Evolutionary conservation across 2,329 filamentous ascomycete species (phyloP).

Genomic region (Exophiala oligosperma): DNA sequence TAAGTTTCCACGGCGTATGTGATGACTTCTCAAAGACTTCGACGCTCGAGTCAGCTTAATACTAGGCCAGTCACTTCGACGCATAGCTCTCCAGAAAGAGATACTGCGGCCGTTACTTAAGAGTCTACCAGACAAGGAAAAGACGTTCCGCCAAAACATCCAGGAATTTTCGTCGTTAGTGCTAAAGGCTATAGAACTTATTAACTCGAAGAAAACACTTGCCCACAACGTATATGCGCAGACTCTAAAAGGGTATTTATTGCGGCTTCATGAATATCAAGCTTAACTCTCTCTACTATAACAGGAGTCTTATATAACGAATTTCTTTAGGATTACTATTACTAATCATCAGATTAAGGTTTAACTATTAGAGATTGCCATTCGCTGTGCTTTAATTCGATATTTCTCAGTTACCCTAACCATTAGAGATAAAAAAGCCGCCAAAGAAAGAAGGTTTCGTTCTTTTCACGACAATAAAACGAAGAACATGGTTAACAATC

Average conservation of each 20-base stretch:
- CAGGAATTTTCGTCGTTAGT: slow-evolving; percentile 16
- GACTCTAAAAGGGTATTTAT: slow-evolving; percentile 5
- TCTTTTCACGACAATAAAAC: slow-evolving; percentile 1
- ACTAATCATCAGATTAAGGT: slow-evolving; percentile 19
- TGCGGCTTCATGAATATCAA: slow-evolving; percentile 7
- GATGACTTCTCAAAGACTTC: slow-evolving; percentile 22
- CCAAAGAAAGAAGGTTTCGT: neutral
- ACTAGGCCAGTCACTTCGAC: slow-evolving; percentile 11
- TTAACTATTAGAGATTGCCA: slow-evolving; percentile 16
- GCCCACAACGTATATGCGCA: neutral
- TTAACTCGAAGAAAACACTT: neutral
- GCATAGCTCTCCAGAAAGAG: neutral
- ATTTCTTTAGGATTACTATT: neutral
- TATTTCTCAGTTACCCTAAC: neutral
- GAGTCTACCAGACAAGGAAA: slow-evolving; percentile 1
- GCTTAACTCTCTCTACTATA: slow-evolving; percentile 10
- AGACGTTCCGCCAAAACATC: slow-evolving; percentile 5
- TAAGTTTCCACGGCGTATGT: slow-evolving; percentile 16
- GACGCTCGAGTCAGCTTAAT: slow-evolving; percentile 21
- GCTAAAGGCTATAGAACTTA: slow-evolving; percentile 6
- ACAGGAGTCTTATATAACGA: slow-evolving; percentile 4
- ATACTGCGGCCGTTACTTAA: neutral
- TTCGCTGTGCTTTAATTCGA: slow-evolving; percentile 12
- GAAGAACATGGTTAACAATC: slow-evolving; percentile 4
- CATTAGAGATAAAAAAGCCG: neutral